These are phyloP conservation scores for Phytophthora quininea DNA, from an alignment of 352 stramenopile genomes.

Conservation along the genomic window DNA sequence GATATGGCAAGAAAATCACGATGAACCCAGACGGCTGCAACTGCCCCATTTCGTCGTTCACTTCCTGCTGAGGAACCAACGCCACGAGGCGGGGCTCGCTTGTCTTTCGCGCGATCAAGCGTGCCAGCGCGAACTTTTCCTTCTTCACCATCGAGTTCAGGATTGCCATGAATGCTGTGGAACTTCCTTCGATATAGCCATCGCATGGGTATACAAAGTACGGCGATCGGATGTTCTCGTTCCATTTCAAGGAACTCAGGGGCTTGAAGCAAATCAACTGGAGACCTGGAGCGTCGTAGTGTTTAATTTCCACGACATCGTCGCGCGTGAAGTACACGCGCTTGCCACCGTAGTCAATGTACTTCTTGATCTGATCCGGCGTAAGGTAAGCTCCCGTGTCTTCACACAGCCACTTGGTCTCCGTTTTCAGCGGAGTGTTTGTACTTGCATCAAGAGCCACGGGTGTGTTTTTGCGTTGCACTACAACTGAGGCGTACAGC, in stretches of 20 bases:
- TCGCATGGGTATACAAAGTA: constrained; percentile 89
- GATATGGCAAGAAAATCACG: constrained; percentile 79
- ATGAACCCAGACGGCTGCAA: constrained; percentile 80
- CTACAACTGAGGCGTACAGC: constrained; percentile 66
- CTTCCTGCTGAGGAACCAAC: constrained; percentile 79
- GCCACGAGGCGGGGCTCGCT: constrained; percentile 80
- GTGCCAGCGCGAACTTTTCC: constrained; percentile 68
- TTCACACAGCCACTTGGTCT: constrained; percentile 88
- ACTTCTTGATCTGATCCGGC: constrained; percentile 79
- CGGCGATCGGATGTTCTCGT: constrained; percentile 70
- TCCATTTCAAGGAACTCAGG: constrained; percentile 57
- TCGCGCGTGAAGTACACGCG: constrained; percentile 84
- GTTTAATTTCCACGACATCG: constrained; percentile 81
- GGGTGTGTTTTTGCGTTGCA: constrained; percentile 66
- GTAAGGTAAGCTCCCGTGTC: constrained; percentile 78
- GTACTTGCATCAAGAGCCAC: constrained; percentile 72
- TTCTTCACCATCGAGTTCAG: constrained; percentile 71
- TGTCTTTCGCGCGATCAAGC: constrained; percentile 75
- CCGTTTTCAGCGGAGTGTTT: constrained; percentile 76
- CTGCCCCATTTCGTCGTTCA: constrained; percentile 77
- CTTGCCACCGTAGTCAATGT: constrained; percentile 74
- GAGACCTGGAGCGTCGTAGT: constrained; percentile 73
- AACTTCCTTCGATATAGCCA: constrained; percentile 78
- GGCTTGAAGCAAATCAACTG: constrained; percentile 87
- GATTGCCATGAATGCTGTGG: constrained; percentile 71